phyloP scores from a whole-genome alignment of 2,329 filamentous ascomycete genomes.

The Neocucurbitaria cava region DNA sequence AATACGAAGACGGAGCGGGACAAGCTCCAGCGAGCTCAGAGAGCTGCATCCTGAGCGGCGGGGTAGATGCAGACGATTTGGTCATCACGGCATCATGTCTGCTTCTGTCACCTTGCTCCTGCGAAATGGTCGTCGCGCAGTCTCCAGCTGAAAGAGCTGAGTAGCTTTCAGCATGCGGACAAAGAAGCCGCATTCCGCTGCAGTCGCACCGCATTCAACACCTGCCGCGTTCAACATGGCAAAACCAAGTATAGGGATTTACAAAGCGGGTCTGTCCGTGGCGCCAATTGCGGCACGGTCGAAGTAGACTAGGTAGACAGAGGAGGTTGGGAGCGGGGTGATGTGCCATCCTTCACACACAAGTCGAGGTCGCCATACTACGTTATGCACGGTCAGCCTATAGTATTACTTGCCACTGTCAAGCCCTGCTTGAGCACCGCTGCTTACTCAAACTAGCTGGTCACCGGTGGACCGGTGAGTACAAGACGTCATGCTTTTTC shows the following conservation, averaged over 20 bases:
- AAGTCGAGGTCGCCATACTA: not conserved
- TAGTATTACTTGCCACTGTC: not conserved
- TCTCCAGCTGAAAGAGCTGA: not conserved
- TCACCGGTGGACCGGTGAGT: slow-evolving; percentile 11
- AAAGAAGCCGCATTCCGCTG: not conserved
- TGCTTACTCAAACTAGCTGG: slow-evolving; percentile 3
- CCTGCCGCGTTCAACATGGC: not conserved
- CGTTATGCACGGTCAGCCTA: slow-evolving; percentile 4
- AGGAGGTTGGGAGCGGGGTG: slow-evolving; percentile 7
- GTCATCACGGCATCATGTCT: not conserved
- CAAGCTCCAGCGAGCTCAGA: slow-evolving; percentile 1
- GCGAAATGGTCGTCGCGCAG: not conserved
- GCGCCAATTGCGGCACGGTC: not conserved
- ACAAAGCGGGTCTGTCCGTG: not conserved
- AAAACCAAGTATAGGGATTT: not conserved
- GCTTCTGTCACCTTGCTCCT: not conserved
- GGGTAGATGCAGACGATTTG: slow-evolving; percentile 1
- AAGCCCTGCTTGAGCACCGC: not conserved
- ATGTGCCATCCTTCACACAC: not conserved
- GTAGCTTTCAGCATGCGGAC: not conserved
- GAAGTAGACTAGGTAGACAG: not conserved
- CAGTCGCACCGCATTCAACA: not conserved
- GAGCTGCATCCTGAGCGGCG: slow-evolving; percentile 7
- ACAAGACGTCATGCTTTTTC: slow-evolving; percentile 10
- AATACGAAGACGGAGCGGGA: slow-evolving; percentile 6